Base-by-base conservation (phyloP, 2,329 filamentous ascomycete species). In the Bipolaris victoriae region DNA sequence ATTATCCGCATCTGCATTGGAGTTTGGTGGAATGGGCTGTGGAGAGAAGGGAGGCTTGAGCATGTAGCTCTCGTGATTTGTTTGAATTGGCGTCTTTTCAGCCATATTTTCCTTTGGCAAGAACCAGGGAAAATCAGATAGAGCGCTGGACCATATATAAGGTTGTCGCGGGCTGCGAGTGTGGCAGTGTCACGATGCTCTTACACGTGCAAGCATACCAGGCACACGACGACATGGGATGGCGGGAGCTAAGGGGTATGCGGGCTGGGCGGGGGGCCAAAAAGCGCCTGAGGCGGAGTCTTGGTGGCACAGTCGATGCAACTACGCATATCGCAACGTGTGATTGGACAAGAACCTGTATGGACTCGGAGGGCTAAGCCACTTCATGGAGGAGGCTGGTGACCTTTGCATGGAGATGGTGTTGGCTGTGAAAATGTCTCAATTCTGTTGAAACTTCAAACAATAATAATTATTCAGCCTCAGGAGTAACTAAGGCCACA, bases 11-110 rank as follows among this genome's bases (percentile, higher is more conserved):
- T 26, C 16, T 47, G 41, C 7, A 9, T 51, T 49, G n/a, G 68
- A 37, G 3, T 37, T 24, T 18, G 46, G 67, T 33, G 70, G 70
- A 13, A 70, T 68, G 7, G 63, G 52, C 13, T 59, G 65, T 7
- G 52, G 20, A n/a, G 62, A 46, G 53, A 75, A 75, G 3, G 72
- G 72, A 7, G 70, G 67, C 7, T 54, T 60, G 37, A 67, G 58
- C 5, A 22, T 24, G 6, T 20, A 36, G 11, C 26, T 47, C 57
- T 64, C 50, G 10, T 16, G 26, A 15, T 22, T 26, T 22, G 37
- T 36, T 4, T 51, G 39, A 15, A 57, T 7, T 3, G 47, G 43
- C 11, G 52, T 56, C 35, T 65, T 65, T n/a, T 65, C 58, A 61
- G 48, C 57, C 65, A 69, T 69, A 16, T 48, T 61, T 49, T 49